A percentile compares a stretch with the other conserved stretches of the same genome.
Conservation (phyloP, 2,329 filamentous ascomycete species). For the Xylaria sp. region DNA sequence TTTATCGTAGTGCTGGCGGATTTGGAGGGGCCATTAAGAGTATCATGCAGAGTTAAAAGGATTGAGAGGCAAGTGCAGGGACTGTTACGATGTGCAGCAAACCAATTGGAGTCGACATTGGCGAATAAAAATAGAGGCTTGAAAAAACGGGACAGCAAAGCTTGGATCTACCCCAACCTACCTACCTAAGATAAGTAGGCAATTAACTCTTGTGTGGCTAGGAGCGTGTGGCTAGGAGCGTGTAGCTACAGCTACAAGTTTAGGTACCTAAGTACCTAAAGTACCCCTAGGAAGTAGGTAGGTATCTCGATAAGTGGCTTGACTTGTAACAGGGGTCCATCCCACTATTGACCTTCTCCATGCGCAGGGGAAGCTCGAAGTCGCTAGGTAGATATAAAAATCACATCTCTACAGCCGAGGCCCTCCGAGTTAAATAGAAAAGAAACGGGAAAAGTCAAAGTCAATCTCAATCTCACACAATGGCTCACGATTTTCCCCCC, state of each 20-base stretch:
- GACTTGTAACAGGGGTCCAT: conserved; percentile 37
- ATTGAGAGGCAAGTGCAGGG: neutral
- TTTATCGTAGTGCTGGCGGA: conserved; percentile 30
- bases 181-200: neutral
- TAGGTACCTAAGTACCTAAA: neutral
- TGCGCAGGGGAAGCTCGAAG: neutral
- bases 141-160: neutral
- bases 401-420: conserved; percentile 9
- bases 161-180: neutral
- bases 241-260: no score
- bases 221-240: neutral
- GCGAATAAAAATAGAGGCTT: neutral
- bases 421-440: neutral
- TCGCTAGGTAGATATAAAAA: neutral
- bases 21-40: conserved; percentile 16
- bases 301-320: conserved; percentile 10
- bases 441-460: neutral
- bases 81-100: conserved; percentile 9
- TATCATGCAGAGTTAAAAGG: conserved; percentile 2
- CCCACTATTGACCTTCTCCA: conserved; percentile 8
- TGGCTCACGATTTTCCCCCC: conserved; percentile 80
- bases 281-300: no score
- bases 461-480: conserved; percentile 54
- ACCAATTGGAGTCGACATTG: neutral
- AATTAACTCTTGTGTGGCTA: conserved; percentile 4